Evolutionary conservation across 495 filamentous ascomycete genomes (phyloP).

Genomic region (Physcia stellaris): DNA sequence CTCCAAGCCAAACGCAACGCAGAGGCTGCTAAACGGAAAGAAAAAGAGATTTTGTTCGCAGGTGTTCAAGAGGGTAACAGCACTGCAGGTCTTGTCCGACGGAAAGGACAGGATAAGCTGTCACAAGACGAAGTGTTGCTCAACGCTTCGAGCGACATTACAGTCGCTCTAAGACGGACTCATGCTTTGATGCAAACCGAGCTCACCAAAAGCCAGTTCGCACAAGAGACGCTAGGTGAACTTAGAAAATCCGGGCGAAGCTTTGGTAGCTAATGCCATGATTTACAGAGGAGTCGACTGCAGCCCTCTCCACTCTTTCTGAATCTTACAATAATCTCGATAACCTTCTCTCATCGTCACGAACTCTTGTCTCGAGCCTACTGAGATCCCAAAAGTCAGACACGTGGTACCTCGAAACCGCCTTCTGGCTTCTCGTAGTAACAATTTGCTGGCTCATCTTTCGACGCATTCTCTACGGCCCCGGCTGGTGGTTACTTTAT

Average conservation of each 20-base stretch:
- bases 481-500: constrained; percentile 79
- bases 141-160: constrained; percentile 70
- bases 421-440: constrained; percentile 62
- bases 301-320: constrained; percentile 63
- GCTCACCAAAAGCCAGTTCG: constrained; percentile 72
- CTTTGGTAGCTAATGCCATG: constrained; percentile 7
- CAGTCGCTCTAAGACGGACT: constrained; percentile 66
- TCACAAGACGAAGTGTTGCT: constrained; percentile 56
- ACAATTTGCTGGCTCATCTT: constrained; percentile 81
- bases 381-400: constrained; percentile 83
- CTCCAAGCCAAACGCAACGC: constrained; percentile 67
- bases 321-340: constrained; percentile 70
- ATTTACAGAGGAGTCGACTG: constrained; percentile 49
- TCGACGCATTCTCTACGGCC: constrained; percentile 71
- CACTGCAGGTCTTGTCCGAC: constrained; percentile 23
- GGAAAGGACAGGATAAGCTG: constrained; percentile 30
- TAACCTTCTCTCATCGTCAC: constrained; percentile 54
- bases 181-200: constrained; percentile 74
- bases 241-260: constrained; percentile 1
- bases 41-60: constrained; percentile 64
- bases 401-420: constrained; percentile 88
- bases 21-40: constrained; percentile 54
- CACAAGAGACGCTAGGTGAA: constrained; percentile 62
- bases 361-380: constrained; percentile 63
- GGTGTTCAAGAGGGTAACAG: constrained; percentile 31